Evolutionary conservation across 805 yeast species (phyloP), one percentile per base, ranked within the genome.

Genomic region (Ogataea polymorpha): DNA sequence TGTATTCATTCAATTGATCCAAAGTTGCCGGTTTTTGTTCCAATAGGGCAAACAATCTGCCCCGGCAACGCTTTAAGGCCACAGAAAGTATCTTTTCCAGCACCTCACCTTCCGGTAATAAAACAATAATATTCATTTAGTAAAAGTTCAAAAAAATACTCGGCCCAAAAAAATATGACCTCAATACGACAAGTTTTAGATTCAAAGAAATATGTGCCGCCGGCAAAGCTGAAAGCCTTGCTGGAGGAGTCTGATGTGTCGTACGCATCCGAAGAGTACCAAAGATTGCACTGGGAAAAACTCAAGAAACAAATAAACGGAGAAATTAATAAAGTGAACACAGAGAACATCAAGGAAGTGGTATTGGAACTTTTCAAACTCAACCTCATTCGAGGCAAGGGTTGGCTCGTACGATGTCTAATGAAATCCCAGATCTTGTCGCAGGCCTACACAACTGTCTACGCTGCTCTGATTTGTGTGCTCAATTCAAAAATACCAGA

Each of bases 401-500:
- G 90, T 1, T 48, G 82, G 2, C 59, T 86, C 8, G 75, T 76
- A n/a, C 68, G 79, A 35, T 63, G 73, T 29, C 37, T 86, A 2
- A 75, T 85, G 72, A 70, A 71, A 34, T 70, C 75, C 0, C 85
- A 79, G 51, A 53, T 68, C 11, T 58, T 54, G 6, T 67, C 79
- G 11, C 31, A 59, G 13, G 37, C 42, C 4, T 50, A 50, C 30
- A 70, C 84, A 0, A 61, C 76, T 0, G 70, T 73, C 1, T 80
- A 74, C 50, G 78, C 89, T 0, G 65, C 84, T 1, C 52, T 88
- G 25, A 70, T 75, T 0, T 70, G 82, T 2, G 70, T 82, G 1
- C 37, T 88, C 9, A 83, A 85, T 59, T 72, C 84, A 5, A 77
- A 82, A 49, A 58, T 86, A 3, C 93, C 95, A 0, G 74, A 74